Evolutionary conservation across 805 yeast genomes (phyloP).

Genomic region (Jamesozyma piceae): DNA sequence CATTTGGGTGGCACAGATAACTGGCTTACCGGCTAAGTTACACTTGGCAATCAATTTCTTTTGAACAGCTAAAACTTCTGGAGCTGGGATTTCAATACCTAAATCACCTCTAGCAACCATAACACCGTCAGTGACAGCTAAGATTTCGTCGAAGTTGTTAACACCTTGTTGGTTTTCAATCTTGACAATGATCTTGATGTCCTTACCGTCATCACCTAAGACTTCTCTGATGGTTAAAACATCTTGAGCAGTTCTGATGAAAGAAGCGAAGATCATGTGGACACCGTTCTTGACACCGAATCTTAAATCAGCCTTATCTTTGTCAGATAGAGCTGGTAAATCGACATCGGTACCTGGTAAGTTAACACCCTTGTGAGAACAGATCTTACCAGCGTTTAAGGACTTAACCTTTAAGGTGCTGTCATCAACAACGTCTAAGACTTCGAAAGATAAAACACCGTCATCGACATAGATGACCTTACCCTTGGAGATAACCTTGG

Average conservation of each 20-base stretch:
- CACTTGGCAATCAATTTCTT: constrained; percentile 98
- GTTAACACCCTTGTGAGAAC: constrained; percentile 98
- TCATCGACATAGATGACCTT: constrained; percentile 91
- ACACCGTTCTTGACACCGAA: constrained; percentile 97
- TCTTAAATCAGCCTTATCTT: constrained; percentile 83
- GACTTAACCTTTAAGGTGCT: constrained; percentile 78
- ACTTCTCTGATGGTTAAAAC: constrained; percentile 85
- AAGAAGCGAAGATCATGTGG: constrained; percentile 97
- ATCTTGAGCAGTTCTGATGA: constrained; percentile 91
- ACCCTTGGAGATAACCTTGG: constrained; percentile 84
- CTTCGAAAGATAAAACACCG: constrained; percentile 95
- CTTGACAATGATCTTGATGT: constrained; percentile 92
- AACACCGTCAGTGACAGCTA: constrained; percentile 93
- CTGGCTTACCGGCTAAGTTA: constrained; percentile 99
- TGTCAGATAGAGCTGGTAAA: constrained; percentile 94
- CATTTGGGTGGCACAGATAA: constrained; percentile 99
- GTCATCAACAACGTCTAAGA: constrained; percentile 70
- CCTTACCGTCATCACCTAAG: constrained; percentile 93
- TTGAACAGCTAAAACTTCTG: constrained; percentile 96
- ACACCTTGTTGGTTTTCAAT: constrained; percentile 99
- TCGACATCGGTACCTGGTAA: constrained; percentile 98
- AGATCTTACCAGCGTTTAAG: constrained; percentile 89
- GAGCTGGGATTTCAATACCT: constrained; percentile 99
- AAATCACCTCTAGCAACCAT: constrained; percentile 99
- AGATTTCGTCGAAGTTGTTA: constrained; percentile 95